These are phyloP conservation scores for Gastrolobium bilobum DNA, from an alignment of 306 rosid genomes.

Conservation along the genomic window DNA sequence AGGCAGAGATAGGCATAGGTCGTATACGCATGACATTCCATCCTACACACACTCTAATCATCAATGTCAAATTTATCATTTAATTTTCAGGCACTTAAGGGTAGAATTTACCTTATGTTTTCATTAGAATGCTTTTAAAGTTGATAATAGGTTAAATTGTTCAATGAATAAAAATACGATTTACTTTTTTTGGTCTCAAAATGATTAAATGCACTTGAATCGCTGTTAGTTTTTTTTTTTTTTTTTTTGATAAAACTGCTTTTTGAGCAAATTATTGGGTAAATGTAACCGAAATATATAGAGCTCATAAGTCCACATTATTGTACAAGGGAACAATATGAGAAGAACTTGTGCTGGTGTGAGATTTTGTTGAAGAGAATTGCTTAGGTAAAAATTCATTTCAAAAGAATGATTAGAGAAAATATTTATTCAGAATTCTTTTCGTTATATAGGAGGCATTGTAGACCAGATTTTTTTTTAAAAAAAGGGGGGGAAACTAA, in stretches of 20 bases:
- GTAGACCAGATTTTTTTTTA: neutral
- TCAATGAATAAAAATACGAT: neutral
- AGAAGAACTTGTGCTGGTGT: neutral
- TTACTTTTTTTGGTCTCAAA: neutral
- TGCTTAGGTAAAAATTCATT: neutral
- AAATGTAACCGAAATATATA: too few species aligned
- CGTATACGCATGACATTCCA: constrained; percentile 9
- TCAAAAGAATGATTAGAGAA: neutral
- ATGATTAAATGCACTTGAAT: neutral
- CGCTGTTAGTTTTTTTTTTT: neutral
- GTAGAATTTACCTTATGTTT: neutral
- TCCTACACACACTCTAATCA: neutral
- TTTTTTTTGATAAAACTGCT: neutral
- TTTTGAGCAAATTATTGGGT: neutral
- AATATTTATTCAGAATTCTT: neutral
- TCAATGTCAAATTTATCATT: constrained; percentile 5
- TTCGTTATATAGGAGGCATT: constrained; percentile 1
- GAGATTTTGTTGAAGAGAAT: neutral
- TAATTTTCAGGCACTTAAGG: neutral
- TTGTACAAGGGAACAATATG: neutral
- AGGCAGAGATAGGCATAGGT: neutral
- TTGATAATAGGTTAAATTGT: neutral
- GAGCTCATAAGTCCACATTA: too few species aligned
- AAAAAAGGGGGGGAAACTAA: neutral
- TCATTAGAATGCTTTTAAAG: neutral